Percentiles rank a stretch among this genome's conserved stretches.
Evolutionary conservation across 345 rosid species (phyloP).

Genomic region (thale cress (Arabidopsis thaliana)): TAIR10.1 NC_003076.8:166501-167000

Average conservation of each 20-base stretch:
- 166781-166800: slow-evolving; percentile 4
- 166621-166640: slow-evolving; percentile 89
- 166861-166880: slow-evolving; percentile 15
- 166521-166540: slow-evolving; percentile 14
- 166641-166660: slow-evolving; percentile 96
- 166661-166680: slow-evolving; percentile 92
- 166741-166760: slow-evolving; percentile 16
- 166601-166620: slow-evolving; percentile 91
- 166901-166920: slow-evolving; percentile 18
- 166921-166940: slow-evolving; percentile 19
- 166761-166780: slow-evolving; percentile 9
- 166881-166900: slow-evolving; percentile 3
- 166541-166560: slow-evolving; percentile 21
- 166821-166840: slow-evolving; percentile 10
- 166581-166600: slow-evolving; percentile 78
- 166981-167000: slow-evolving; percentile 73
- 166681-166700: slow-evolving; percentile 99
- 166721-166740: slow-evolving; percentile 14
- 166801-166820: slow-evolving; percentile 10
- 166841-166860: slow-evolving; percentile 5
- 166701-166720: slow-evolving; percentile 49
- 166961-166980: slow-evolving; percentile 15
- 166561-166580: slow-evolving; percentile 49
- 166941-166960: slow-evolving; percentile 10
- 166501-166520: slow-evolving; percentile 72